Evolutionary conservation across 2,329 filamentous ascomycete genomes (phyloP), one percentile per base, ranked within the genome.

Genomic region (Coniochaeta hoffmannii): DNA sequence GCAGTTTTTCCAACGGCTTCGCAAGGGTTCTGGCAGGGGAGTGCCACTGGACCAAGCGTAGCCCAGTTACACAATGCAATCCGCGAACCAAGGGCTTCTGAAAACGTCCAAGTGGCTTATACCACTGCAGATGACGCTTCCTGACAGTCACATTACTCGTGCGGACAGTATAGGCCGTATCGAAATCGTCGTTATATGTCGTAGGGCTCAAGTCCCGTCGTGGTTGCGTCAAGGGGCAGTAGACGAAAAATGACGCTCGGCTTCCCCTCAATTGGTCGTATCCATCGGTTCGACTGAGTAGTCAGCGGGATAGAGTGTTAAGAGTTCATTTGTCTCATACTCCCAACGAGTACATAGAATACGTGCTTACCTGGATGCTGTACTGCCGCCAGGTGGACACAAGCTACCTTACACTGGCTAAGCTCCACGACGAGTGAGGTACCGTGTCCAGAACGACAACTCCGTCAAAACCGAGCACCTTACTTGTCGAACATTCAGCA

Each of bases 201-300:
- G 26, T 46, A 46, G 19, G 41, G 41, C 41, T 46, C 19, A 46
- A 26, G 24, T 46, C 41, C 26, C 41, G 9, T 15, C 41, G n/a
- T 28, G n/a, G 22, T 46, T n/a, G 22, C 22, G 19, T 22, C 41
- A 46, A 28, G 24, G n/a, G 36, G 41, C 24, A 28, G 41, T 19
- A 46, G 19, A n/a, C 19, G 22, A 46, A 7, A 28, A 24, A 8
- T 51, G 53, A 38, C 50, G 53, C 22, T 57, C 58, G 58, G 56
- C 41, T 31, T 56, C 24, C 6, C 58, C 58, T 60, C 55, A 12
- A 57, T 57, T 60, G 55, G 56, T 53, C 19, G 19, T 28, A 11
- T 4, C 12, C 24, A 46, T 46, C 26, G 22, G 41, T 22, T n/a
- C 26, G 41, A 11, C 12, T 9, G 26, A 28, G 7, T 8, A 8